Conservation (phyloP, 371 early-diverging fungal genomes). For the Chytridium lagenaria region DNA sequence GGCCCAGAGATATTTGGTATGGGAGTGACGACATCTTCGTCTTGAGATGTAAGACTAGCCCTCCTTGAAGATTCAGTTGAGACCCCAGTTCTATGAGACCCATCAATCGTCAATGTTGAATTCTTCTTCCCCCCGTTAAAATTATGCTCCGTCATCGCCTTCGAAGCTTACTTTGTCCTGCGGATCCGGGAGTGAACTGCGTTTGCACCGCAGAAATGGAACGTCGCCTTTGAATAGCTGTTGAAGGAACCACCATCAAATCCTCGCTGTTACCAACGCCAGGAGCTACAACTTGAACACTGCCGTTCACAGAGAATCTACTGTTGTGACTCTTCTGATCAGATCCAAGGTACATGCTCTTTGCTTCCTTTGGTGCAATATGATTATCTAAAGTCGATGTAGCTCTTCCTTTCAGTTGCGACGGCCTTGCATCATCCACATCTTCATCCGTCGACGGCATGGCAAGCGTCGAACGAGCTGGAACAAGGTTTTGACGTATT, state of each 20-base stretch:
- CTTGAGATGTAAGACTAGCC: not conserved
- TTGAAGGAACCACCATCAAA: not conserved
- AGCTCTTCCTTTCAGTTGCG: not conserved
- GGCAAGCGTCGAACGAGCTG: not conserved
- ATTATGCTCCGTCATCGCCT: slow-evolving; percentile 7
- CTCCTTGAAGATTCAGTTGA: not conserved
- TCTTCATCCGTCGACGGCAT: slow-evolving; percentile 6
- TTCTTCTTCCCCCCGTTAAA: not conserved
- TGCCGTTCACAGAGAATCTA: not conserved
- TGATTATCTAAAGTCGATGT: not conserved
- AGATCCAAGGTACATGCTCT: not conserved
- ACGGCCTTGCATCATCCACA: not conserved
- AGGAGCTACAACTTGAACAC: too few relatives aligned
- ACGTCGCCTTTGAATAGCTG: not conserved
- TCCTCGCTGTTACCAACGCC: too few relatives aligned
- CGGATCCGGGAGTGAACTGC: not conserved
- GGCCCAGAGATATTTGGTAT: not conserved
- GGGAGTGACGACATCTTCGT: slow-evolving; percentile 2
- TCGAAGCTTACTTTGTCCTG: not conserved
- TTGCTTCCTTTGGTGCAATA: not conserved
- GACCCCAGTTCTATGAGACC: too few relatives aligned
- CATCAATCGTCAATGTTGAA: too few relatives aligned
- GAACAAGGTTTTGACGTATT: slow-evolving; percentile 2
- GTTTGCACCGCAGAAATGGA: slow-evolving; percentile 9
- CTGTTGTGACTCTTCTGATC: not conserved